Conservation (phyloP, 768 basidiomycete genomes). For the Trametes cinnabarina region DNA sequence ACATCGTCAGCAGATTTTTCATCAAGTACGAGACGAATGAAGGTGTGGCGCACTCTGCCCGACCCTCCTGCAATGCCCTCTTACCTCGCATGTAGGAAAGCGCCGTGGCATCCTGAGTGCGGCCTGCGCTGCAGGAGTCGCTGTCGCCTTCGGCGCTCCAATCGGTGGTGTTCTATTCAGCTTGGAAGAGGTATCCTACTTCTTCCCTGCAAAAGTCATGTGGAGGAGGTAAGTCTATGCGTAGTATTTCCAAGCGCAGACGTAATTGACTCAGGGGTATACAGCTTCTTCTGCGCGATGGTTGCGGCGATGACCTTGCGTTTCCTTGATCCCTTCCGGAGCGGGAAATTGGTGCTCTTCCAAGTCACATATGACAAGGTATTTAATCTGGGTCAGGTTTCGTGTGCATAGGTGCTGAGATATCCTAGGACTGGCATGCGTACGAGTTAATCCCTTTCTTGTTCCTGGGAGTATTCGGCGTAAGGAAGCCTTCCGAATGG, state of each 20-base stretch:
- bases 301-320: slow-evolving; percentile 93
- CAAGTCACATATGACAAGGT: slow-evolving; percentile 89
- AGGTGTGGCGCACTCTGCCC: slow-evolving; percentile 40
- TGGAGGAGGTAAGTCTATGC: slow-evolving; percentile 73
- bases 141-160: slow-evolving; percentile 96
- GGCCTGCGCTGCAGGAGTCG: slow-evolving; percentile 95
- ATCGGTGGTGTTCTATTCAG: slow-evolving; percentile 93
- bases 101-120: slow-evolving; percentile 93
- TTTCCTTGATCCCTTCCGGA: slow-evolving; percentile 93
- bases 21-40: slow-evolving; percentile 94
- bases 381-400: background rate
- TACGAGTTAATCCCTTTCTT: slow-evolving; percentile 86
- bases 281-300: slow-evolving; percentile 96
- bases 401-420: background rate
- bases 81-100: slow-evolving; percentile 54
- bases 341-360: slow-evolving; percentile 90
- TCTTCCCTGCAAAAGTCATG: slow-evolving; percentile 97
- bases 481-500: slow-evolving; percentile 35
- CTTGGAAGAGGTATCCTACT: slow-evolving; percentile 94
- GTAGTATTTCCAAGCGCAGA: background rate
- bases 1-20: slow-evolving; percentile 85
- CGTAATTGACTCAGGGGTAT: slow-evolving; percentile 33
- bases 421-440: slow-evolving; percentile 81
- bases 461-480: slow-evolving; percentile 85
- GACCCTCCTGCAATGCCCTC: background rate